Percentiles rank a stretch among this genome's conserved stretches.
Conservation (phyloP, 176 grass and related monocot genomes). For the Cenchrus purpureus region DNA sequence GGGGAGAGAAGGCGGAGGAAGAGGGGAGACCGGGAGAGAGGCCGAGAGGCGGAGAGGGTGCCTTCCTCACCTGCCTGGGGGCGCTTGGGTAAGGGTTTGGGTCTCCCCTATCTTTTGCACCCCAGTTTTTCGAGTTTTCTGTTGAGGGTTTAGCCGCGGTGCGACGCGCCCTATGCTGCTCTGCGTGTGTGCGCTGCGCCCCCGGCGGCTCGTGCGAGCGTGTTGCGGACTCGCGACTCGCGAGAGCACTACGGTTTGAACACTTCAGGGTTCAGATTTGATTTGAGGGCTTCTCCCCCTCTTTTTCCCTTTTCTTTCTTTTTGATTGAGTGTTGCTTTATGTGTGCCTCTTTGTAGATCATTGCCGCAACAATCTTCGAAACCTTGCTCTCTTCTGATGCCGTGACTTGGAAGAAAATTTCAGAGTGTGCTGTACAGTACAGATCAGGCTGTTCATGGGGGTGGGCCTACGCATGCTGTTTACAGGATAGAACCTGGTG, state of each 20-base stretch:
- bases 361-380: neutral
- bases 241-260: neutral
- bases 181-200: neutral
- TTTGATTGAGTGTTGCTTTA: neutral
- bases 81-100: conserved; percentile 43
- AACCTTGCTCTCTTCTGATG: neutral
- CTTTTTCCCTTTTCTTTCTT: neutral
- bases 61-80: neutral
- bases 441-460: neutral
- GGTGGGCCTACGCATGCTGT: too few species aligned
- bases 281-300: neutral
- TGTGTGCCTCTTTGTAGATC: neutral
- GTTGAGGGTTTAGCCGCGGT: conserved; percentile 39
- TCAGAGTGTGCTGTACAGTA: neutral
- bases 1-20: neutral
- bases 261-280: neutral
- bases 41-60: neutral
- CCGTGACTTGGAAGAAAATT: neutral
- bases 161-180: neutral
- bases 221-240: neutral
- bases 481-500: too few species aligned
- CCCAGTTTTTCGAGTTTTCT: conserved; percentile 31
- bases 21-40: too few species aligned
- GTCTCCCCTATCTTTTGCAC: conserved; percentile 1
- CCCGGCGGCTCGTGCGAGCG: neutral